phyloP scores from a whole-genome alignment of 805 yeast species.

The Nakazawaea siamensis region DNA sequence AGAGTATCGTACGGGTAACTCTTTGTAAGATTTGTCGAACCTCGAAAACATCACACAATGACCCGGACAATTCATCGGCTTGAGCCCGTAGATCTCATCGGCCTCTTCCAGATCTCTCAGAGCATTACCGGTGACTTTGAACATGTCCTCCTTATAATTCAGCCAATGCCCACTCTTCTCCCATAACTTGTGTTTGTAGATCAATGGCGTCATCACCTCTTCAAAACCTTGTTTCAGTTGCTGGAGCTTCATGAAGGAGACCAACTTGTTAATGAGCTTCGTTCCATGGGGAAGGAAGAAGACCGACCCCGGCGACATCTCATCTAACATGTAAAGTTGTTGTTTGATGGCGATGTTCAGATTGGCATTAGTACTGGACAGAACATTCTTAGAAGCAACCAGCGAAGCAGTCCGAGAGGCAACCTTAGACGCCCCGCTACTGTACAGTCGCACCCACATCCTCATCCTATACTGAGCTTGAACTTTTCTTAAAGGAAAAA shows the following conservation, averaged over 20 bases:
- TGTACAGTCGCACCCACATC: no score
- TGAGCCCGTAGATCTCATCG: conserved; percentile 54
- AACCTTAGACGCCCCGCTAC: no score
- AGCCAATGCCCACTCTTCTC: conserved; percentile 94
- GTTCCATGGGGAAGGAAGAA: conserved; percentile 94
- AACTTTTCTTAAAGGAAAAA: no score
- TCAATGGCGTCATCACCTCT: conserved; percentile 89
- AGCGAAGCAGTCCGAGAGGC: no score
- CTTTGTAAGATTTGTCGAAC: conserved; percentile 74
- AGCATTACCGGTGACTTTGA: conserved; percentile 64
- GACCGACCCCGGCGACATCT: conserved; percentile 82
- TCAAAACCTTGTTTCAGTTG: conserved; percentile 76
- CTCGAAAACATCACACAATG: conserved; percentile 80
- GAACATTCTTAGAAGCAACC: no score
- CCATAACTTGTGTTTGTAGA: conserved; percentile 80
- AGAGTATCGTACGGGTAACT: conserved; percentile 75
- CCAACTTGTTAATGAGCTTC: conserved; percentile 68
- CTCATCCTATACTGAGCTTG: no score
- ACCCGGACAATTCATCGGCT: conserved; percentile 96
- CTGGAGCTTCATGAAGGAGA: conserved; percentile 78
- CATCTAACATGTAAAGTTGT: conserved; percentile 69
- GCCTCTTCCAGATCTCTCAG: conserved; percentile 15
- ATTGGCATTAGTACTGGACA: conserved; percentile 18
- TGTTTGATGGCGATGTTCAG: conserved; percentile 53
- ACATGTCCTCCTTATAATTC: conserved; percentile 92